Conservation (phyloP, 306 rosid genomes). For the Lathyrus tuberosus region DNA sequence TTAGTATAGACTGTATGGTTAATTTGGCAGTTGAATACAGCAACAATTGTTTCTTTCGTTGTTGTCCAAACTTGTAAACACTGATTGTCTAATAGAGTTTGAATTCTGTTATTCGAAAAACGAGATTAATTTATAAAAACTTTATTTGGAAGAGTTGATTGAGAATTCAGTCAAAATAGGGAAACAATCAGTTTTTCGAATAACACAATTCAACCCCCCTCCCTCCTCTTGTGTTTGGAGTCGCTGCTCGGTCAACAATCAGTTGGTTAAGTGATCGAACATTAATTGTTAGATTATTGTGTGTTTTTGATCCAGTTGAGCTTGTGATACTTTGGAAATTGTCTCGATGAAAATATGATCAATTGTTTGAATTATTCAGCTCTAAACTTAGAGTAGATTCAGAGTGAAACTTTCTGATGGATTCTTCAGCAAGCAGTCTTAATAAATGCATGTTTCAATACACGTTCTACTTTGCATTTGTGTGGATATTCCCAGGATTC, state of each 20-base stretch:
- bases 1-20: constrained; percentile 1
- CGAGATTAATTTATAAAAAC: no score
- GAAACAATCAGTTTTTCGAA: no score
- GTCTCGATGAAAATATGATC: background rate
- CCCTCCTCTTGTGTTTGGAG: no score
- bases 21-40: constrained; percentile 7
- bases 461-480: background rate
- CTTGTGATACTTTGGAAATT: constrained; percentile 21
- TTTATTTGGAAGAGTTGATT: no score
- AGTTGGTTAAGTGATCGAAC: constrained; percentile 5
- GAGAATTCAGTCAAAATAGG: no score
- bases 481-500: background rate
- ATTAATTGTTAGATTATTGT: background rate
- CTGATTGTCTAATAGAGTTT: background rate
- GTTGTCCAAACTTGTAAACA: background rate
- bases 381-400: constrained; percentile 2
- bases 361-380: constrained; percentile 18
- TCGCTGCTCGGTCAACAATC: no score
- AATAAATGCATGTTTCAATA: background rate
- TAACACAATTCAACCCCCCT: no score
- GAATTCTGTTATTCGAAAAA: no score
- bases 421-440: constrained; percentile 5
- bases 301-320: constrained; percentile 1
- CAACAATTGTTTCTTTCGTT: background rate
- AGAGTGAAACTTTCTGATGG: constrained; percentile 14